These are phyloP conservation scores for Rhodotorula taiwanensis DNA, from an alignment of 768 basidiomycete species.

Conservation along the genomic window DNA sequence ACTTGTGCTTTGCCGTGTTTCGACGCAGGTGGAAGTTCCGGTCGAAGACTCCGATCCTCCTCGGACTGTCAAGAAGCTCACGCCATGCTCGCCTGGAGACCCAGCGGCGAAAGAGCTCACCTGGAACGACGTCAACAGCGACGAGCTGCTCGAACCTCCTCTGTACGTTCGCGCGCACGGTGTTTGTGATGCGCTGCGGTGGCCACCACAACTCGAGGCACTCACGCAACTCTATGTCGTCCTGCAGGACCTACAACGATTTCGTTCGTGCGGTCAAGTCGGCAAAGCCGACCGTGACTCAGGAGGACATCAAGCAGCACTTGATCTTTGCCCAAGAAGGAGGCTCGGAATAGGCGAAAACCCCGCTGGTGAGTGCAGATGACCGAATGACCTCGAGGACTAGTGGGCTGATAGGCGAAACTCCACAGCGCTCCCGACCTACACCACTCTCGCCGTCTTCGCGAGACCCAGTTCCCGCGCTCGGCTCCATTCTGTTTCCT, in stretches of 20 bases:
- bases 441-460: no score
- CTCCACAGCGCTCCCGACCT: no score
- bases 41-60: conserved; percentile 37
- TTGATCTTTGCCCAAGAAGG: conserved; percentile 48
- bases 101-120: conserved; percentile 73
- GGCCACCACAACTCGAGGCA: no score
- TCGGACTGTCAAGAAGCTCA: conserved; percentile 55
- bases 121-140: conserved; percentile 79
- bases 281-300: conserved; percentile 80
- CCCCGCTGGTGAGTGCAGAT: no score
- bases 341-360: conserved; percentile 43
- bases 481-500: no score
- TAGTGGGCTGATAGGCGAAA: no score
- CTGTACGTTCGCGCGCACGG: conserved; percentile 48
- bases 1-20: neutral
- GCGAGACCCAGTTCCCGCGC: no score
- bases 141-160: conserved; percentile 84
- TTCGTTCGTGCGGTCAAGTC: conserved; percentile 72
- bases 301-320: conserved; percentile 67
- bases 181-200: neutral
- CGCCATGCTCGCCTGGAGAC: conserved; percentile 94
- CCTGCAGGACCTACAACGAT: conserved; percentile 48
- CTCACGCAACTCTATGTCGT: neutral
- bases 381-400: no score
- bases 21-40: conserved; percentile 46